Base-by-base conservation (phyloP, 441 rosid species). In the Brassica hybrid region DNA sequence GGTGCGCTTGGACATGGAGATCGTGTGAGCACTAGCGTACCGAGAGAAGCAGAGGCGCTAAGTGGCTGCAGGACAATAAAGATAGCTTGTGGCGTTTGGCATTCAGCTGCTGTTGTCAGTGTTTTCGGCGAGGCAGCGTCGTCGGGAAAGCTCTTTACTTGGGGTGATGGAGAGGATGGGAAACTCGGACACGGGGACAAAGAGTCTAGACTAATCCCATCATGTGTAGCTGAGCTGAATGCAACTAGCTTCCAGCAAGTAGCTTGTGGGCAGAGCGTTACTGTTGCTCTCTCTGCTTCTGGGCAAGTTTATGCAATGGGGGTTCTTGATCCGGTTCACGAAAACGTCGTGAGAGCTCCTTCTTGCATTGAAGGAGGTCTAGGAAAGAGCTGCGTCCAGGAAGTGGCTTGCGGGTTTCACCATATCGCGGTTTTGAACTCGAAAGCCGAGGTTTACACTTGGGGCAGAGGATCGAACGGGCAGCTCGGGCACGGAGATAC, bases 151-250 rank as follows among this genome's bases (percentile, higher is more conserved):
- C 84, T 90, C 17, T 90, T 90, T 72, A 90, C 94, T 17, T 90
- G 94, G 94, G 94, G 94, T 36, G 86, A 90, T 85, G 94, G 91
- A 76, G 88, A 85, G 65, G 83, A 88, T 80, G 90, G 92, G 68
- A 85, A 85, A 74, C 94, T 90, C 59, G 94, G 94, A 68, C 94
- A 88, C 70, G 90, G 85, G 52, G 91, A 88, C 81, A 82, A 79
- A 74, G 92, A 86, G 78, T 77, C 86, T 59, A 86, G 82, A 76
- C 85, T 87, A 30, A 72, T 85, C 59, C 94, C 94, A 63, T 84
- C 80, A 19, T 80, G 84, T 61, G 90, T 90, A 60, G 76, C 84
- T 65, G 78, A 83, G 8, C 71, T 86, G 23, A 88, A 87, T 38
- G 75, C 80, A 66, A 74, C 77, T 54, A 86, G 80, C 84, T 88